Percentiles rank a stretch among this genome's conserved stretches.
Evolutionary conservation across 345 rosid genomes (phyloP).

Genomic region (Boechera stricta): DNA sequence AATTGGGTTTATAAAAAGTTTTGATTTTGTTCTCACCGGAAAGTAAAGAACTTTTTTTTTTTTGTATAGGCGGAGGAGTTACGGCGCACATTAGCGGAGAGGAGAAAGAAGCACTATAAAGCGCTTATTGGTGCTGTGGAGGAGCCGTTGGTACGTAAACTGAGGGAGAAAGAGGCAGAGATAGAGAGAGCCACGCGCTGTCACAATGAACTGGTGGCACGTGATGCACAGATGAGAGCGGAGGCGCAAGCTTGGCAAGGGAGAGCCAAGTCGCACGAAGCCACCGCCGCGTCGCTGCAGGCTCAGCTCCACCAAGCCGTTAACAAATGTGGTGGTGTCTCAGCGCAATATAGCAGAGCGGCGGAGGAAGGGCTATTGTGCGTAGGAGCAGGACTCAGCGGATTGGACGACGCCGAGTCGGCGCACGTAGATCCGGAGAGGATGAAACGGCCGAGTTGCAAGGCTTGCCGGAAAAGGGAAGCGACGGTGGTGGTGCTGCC

Average conservation of each 20-base stretch:
- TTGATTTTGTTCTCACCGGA: conserved; percentile 16
- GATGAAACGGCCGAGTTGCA: conserved; percentile 2
- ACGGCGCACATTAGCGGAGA: conserved; percentile 71
- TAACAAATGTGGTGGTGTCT: conserved; percentile 38
- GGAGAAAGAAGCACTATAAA: conserved; percentile 64
- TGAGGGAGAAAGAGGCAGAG: conserved; percentile 73
- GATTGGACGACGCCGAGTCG: conserved; percentile 75
- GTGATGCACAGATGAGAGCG: conserved; percentile 63
- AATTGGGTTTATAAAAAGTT: conserved; percentile 7
- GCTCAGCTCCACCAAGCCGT: conserved; percentile 70
- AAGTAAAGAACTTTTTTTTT: background rate
- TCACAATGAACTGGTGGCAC: conserved; percentile 69
- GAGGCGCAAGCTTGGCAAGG: conserved; percentile 81
- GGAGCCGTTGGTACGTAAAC: conserved; percentile 55
- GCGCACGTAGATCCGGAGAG: conserved; percentile 40
- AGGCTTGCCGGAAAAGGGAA: conserved; percentile 37
- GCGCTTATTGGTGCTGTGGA: conserved; percentile 68
- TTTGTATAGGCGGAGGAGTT: conserved; percentile 62
- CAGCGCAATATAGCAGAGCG: conserved; percentile 53
- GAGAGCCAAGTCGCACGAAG: conserved; percentile 69
- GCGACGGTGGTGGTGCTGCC: conserved; percentile 82
- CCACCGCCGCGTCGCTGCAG: conserved; percentile 68
- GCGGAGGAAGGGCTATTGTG: conserved; percentile 13
- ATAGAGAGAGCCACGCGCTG: conserved; percentile 69
- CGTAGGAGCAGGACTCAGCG: background rate